Base-by-base conservation (phyloP, 805 yeast species). In the Candida argentea region DNA sequence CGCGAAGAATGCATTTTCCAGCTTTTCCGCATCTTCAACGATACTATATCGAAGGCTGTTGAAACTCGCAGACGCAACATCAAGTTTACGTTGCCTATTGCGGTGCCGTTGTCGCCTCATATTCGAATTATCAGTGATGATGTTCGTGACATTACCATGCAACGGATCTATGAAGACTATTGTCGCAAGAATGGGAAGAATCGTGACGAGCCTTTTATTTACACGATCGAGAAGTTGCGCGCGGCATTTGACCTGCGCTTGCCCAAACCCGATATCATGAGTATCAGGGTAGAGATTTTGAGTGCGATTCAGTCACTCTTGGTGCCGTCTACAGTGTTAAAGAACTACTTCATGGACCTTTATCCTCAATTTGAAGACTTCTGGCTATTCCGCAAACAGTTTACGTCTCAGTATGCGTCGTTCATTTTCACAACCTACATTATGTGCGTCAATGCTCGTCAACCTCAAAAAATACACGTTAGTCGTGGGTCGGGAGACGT, bases 361-460 rank as follows among this genome's bases (percentile, higher is more conserved):
- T 91, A 76, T 52, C 67, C 78, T 8, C 70, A 75, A 33, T 93
- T 79, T 50, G 95, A 82, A 52, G 96, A 89, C 45, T 91, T 89
- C 65, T 91, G 98, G 98, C 57, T 89, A 29, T 91, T 93, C 76
- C 72, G 97, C 37, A 85, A 86, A 44, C 95, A 87, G 47, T 93
- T 91, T 48, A 75, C 95, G 4, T 78, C 94, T 16, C 95, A 87
- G 53, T 91, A 89, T 55, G 96, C 96, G 4, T 76, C 94, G 1
- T 81, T 91, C 43, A 75, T 85, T 24, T 89, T 89, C 53, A 76
- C 87, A 67, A 83, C 97, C 1, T 85, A 84, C 46, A 80, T 89
- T 86, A 74, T 91, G 82, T 78, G 94, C 56, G 83, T 91, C 44
- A 85, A 85, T 50, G 75, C 80, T 26, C 74, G 99, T 45, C 89